phyloP scores from a whole-genome alignment of 768 basidiomycete genomes.

The Inosperma sp. region DNA sequence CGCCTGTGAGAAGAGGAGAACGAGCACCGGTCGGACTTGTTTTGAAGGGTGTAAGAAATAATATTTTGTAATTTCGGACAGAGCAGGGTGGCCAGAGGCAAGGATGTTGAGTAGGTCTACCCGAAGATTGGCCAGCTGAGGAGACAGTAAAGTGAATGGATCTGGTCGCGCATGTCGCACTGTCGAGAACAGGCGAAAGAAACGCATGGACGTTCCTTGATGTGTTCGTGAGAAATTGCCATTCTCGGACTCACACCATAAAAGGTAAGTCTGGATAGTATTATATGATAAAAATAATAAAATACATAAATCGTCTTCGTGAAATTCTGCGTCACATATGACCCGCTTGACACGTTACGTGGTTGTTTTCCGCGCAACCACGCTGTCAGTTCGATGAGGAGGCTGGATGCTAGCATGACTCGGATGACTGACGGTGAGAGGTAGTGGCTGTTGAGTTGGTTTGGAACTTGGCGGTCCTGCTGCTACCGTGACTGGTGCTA shows the following conservation, averaged over 20 bases:
- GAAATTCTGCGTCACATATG: slow-evolving; percentile 37
- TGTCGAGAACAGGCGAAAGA: neutral
- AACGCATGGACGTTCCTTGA: too few species aligned
- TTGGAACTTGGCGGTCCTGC: too few species aligned
- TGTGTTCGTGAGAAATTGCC: too few species aligned
- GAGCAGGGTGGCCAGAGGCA: slow-evolving; percentile 76
- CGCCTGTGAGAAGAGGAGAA: slow-evolving; percentile 81
- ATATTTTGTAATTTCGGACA: slow-evolving; percentile 84
- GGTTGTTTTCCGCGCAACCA: slow-evolving; percentile 5
- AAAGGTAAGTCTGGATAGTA: too few species aligned
- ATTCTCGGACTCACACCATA: too few species aligned
- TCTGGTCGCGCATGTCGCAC: slow-evolving; percentile 38
- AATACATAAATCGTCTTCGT: too few species aligned
- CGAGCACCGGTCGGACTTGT: slow-evolving; percentile 82
- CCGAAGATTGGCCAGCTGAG: slow-evolving; percentile 65
- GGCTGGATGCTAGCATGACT: too few species aligned
- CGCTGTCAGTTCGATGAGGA: too few species aligned
- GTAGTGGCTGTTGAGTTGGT: too few species aligned
- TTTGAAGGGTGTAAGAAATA: slow-evolving; percentile 91
- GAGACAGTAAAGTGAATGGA: slow-evolving; percentile 62
- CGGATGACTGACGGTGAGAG: too few species aligned
- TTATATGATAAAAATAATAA: too few species aligned
- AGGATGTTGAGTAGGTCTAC: slow-evolving; percentile 68
- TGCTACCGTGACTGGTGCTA: too few species aligned
- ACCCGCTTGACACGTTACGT: neutral